Percentiles rank a stretch among this genome's conserved stretches.
Conservation (phyloP, 2,329 filamentous ascomycete genomes). For the Stemphylium vesicarium region DNA sequence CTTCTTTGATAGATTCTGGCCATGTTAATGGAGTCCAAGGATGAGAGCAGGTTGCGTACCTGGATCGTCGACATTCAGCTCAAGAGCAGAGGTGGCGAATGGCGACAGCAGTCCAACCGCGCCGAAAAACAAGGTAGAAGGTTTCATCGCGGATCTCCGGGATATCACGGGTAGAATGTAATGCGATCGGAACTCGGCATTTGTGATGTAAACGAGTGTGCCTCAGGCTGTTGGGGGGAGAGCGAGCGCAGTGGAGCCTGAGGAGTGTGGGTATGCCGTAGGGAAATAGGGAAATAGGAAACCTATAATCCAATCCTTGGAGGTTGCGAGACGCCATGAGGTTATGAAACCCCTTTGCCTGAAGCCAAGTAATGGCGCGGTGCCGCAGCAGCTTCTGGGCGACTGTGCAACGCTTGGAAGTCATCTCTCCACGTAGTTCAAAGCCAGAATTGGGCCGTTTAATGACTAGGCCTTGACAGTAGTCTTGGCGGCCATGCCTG, state of each 20-base stretch:
- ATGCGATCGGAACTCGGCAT: conserved; percentile 5
- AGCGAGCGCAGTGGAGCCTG: conserved; percentile 14
- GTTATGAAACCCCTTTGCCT: conserved; percentile 25
- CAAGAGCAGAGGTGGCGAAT: conserved; percentile 21
- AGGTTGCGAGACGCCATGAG: conserved; percentile 17
- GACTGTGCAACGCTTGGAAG: conserved; percentile 27
- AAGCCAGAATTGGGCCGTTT: conserved; percentile 9
- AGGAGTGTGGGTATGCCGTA: conserved; percentile 1
- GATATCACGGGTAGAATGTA: conserved; percentile 9
- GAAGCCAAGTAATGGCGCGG: conserved; percentile 26
- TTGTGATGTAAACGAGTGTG: conserved; percentile 12
- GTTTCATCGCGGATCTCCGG: conserved; percentile 27
- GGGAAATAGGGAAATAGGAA: conserved; percentile 4
- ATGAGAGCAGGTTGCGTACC: conserved; percentile 17
- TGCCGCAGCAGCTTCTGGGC: conserved; percentile 25
- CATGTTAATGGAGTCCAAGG: conserved; percentile 9
- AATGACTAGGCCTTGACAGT: not conserved
- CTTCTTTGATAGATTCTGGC: conserved; percentile 66
- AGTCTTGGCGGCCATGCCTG: conserved; percentile 3
- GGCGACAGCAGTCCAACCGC: conserved; percentile 25
- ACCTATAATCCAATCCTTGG: not conserved
- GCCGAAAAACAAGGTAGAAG: conserved; percentile 19
- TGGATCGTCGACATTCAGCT: conserved; percentile 26
- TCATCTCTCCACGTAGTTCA: conserved; percentile 6
- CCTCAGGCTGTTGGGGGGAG: conserved; percentile 9